Evolutionary conservation across 1,284 basidiomycete genomes (phyloP), one percentile per base, ranked within the genome.

Genomic region (Irpex sp.): DNA sequence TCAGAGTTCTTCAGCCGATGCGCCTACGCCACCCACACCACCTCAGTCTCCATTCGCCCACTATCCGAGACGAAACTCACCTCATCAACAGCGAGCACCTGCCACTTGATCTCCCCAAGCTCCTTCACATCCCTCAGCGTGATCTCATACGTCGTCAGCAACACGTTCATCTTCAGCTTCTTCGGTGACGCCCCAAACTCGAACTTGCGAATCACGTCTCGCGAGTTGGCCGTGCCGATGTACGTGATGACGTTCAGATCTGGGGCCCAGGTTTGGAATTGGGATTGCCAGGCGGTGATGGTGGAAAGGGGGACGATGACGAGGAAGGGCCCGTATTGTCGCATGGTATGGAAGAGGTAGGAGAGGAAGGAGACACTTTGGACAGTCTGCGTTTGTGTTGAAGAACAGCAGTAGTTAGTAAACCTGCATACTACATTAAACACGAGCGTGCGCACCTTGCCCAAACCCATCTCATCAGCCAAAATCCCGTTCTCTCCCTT

Each of bases 391-490:
- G 8, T 7, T 46, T 1, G 15, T 59, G 54, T 43, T n/a, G 60
- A 43, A 37, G 47, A 35, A 46, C 63, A 35, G 61, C 60, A 31
- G 60, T 33, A 35, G 49, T 55, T 43, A 43, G 26, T 26, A 31
- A 37, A 7, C 36, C 61, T 13, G 35, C 9, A 9, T n/a, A 2
- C 11, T 50, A 19, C 49, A 13, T 39, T 11, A 39, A 54, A 47
- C 26, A 43, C 74, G 50, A 74, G 64, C 60, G 11, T 36, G 65
- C 69, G 57, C 46, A 90, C 91, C 85, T 99, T 99, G 60, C 97
- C 97, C 17, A 99, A 89, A 75, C 97, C 97, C 97, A 99, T 99
- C 83, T 99, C 97, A 73, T 99, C 97, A 0, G 97, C 97, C 35
- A 99, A 81, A 68, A 99, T 98, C 36, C 97, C 97, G 72, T 98